Conservation (phyloP, 352 stramenopile genomes). For the Elongisporangium undulatum region DNA sequence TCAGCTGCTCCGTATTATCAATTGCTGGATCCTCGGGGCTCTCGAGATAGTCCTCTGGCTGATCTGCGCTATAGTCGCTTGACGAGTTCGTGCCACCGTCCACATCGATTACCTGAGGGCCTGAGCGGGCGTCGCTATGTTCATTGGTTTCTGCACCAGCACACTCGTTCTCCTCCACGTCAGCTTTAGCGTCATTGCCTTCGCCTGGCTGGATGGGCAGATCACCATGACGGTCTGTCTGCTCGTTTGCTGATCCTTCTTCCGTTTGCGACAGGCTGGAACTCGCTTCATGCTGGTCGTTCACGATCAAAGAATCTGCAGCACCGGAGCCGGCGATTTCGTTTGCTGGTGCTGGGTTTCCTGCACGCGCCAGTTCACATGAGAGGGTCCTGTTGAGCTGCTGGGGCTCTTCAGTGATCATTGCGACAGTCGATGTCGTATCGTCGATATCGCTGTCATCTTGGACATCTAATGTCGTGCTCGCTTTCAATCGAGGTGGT, state of each 20-base stretch:
- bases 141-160: not conserved
- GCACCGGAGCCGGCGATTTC: not conserved
- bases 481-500: constrained; percentile 18
- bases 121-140: not conserved
- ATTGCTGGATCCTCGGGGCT: not conserved
- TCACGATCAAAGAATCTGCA: not conserved
- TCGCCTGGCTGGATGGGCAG: not conserved
- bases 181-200: not conserved
- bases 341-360: not conserved
- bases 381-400: not conserved
- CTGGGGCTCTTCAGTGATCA: not conserved
- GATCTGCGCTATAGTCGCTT: not conserved
- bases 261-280: not conserved
- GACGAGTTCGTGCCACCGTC: not conserved
- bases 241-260: not conserved
- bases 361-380: not conserved
- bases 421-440: no score
- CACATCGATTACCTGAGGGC: not conserved
- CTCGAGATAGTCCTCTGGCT: not conserved
- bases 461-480: not conserved
- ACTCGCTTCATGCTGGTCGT: not conserved
- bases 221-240: not conserved
- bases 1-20: not conserved
- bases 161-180: not conserved
- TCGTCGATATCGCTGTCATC: not conserved